Evolutionary conservation across 352 stramenopile species (phyloP), one percentile per base, ranked within the genome.

Genomic region (Pythium phragmitis): DNA sequence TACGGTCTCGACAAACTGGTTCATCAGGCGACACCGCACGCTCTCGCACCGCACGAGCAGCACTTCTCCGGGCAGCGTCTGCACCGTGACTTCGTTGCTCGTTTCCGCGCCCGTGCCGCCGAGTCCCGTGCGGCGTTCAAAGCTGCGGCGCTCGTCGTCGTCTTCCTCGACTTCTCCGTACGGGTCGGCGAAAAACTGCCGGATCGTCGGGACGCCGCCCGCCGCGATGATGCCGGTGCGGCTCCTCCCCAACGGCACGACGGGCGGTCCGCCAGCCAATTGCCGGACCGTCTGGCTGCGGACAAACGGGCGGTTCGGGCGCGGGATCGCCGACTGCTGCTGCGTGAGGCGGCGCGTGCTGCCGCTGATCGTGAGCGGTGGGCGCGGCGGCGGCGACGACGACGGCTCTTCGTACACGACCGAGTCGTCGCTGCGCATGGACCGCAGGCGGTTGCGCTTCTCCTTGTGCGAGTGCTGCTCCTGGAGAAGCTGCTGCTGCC

Each of bases 1-100:
- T 0, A 70, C 28, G 16, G 46, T 58, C 7, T 67, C 51, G 7
- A 34, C n/a, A 28, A 21, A 49, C 30, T 74, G 60, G 63, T 89
- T 77, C 47, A 89, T 66, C 37, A 89, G 81, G 4, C 76, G 66
- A 14, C 88, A 71, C 1, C 70, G 76, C 0, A 94, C 84, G 56
- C 85, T 79, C 7, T 89, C 78, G 17, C 75, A 85, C 19, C 77
- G 76, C 21, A 86, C 74, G 34, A 92, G 59, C 43, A 91, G 76
- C 11, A 85, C 68, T 63, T 94, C 86, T 4, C 86, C 86, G 0
- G 79, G 70, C 37, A 94, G 60, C 11, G 74, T 90, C 45, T 89
- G 79, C 37, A 92, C 61, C 14, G 58, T 69, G 4, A 67, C 60
- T 43, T 65, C 66, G 14, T 50, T 60, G 50, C n/a, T 50, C 11